These are phyloP conservation scores for Calonectria naviculata DNA, from an alignment of 2,329 filamentous ascomycete genomes.

Conservation along the genomic window DNA sequence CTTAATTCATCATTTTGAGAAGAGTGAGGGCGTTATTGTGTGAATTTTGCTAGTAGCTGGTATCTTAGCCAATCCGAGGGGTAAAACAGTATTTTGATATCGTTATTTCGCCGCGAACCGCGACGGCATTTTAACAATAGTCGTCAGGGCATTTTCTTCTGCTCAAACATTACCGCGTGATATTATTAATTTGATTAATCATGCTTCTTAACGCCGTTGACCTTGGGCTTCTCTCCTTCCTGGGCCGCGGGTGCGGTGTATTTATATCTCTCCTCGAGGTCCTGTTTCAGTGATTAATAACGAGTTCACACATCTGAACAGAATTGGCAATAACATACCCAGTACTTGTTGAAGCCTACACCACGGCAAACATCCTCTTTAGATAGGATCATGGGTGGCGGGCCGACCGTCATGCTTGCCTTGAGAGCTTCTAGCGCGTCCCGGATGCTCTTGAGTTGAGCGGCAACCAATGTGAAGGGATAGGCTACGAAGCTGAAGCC, in stretches of 20 bases:
- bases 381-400: slow-evolving; percentile 55
- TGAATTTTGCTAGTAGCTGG: too few relatives aligned
- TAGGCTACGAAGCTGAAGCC: slow-evolving; percentile 56
- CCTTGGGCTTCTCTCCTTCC: not conserved
- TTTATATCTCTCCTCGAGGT: not conserved
- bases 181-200: too few relatives aligned
- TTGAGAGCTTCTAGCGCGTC: slow-evolving; percentile 53
- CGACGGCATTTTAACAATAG: too few relatives aligned
- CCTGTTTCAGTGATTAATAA: not conserved
- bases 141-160: too few relatives aligned
- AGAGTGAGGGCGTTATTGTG: too few relatives aligned
- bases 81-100: too few relatives aligned
- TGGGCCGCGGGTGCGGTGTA: not conserved
- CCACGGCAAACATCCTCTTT: slow-evolving; percentile 56
- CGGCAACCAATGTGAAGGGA: slow-evolving; percentile 56
- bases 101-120: too few relatives aligned
- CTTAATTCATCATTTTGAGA: too few relatives aligned
- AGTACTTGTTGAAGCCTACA: slow-evolving; percentile 58
- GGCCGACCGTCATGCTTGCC: slow-evolving; percentile 51
- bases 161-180: too few relatives aligned
- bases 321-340: not conserved
- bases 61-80: too few relatives aligned
- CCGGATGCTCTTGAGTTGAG: slow-evolving; percentile 52
- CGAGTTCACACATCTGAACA: rapidly evolving
- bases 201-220: not conserved